A percentile compares a stretch with the other conserved stretches of the same genome.
These are phyloP conservation scores for Psilocybe cubensis DNA, from an alignment of 768 basidiomycete genomes.

Conservation along the genomic window DNA sequence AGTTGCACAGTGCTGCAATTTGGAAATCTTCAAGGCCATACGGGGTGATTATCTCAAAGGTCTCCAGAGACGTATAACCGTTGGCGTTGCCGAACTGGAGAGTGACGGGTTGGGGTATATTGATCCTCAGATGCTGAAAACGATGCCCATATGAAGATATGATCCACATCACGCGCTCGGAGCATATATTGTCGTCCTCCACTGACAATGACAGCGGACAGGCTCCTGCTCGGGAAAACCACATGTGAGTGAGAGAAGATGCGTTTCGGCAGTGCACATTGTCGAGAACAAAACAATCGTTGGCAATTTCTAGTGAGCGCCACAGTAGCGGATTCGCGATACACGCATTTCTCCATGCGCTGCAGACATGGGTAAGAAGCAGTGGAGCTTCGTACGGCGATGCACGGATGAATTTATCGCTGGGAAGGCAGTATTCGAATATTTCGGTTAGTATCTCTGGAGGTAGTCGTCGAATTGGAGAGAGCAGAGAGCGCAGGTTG, in stretches of 20 bases:
- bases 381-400: constrained; percentile 18
- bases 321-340: constrained; percentile 31
- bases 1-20: constrained; percentile 11
- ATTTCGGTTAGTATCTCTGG: constrained; percentile 27
- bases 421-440: constrained; percentile 23
- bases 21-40: constrained; percentile 8
- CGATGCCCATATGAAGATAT: constrained; percentile 7
- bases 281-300: background rate
- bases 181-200: constrained; percentile 10
- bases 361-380: constrained; percentile 28
- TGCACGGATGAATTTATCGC: constrained; percentile 16
- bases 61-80: constrained; percentile 16
- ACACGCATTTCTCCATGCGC: constrained; percentile 31
- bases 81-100: background rate
- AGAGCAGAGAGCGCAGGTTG: constrained; percentile 6
- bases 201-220: constrained; percentile 22
- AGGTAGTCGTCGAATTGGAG: constrained; percentile 27
- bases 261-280: background rate
- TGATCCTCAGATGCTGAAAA: constrained; percentile 19
- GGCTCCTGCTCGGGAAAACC: constrained; percentile 23
- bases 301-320: constrained; percentile 22
- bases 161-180: background rate
- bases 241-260: constrained; percentile 13
- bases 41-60: constrained; percentile 16
- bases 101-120: constrained; percentile 6